Percentiles rank a stretch among this genome's conserved stretches.
phyloP scores from a whole-genome alignment of 1,139 yeast genomes.

The Yamadazyma diospyri region DNA sequence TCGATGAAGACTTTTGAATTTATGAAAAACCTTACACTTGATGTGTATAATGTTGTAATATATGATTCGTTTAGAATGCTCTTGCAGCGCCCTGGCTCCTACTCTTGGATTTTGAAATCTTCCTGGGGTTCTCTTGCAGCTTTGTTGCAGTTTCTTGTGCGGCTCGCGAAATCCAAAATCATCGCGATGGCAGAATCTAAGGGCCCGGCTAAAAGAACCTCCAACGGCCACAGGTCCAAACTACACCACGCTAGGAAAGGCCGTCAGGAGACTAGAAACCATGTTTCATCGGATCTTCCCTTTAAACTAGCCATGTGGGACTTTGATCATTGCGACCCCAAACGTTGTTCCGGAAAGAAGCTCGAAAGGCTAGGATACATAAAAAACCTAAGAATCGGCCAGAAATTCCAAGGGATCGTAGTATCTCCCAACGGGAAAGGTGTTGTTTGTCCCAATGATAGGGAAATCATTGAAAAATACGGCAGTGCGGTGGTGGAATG shows the following conservation, averaged over 20 bases:
- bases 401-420: conserved; percentile 84
- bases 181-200: conserved; percentile 51
- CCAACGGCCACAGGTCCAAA: conserved; percentile 59
- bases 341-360: conserved; percentile 94
- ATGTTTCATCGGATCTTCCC: conserved; percentile 43
- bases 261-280: conserved; percentile 35
- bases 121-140: no score
- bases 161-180: background rate
- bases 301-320: conserved; percentile 89
- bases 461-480: conserved; percentile 64
- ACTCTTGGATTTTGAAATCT: background rate
- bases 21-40: conserved; percentile 1
- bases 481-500: conserved; percentile 99
- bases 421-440: conserved; percentile 91
- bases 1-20: conserved; percentile 47
- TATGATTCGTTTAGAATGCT: conserved; percentile 2
- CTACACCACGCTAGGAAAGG: conserved; percentile 49
- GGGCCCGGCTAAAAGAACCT: conserved; percentile 34
- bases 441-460: conserved; percentile 89
- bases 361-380: conserved; percentile 85
- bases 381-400: conserved; percentile 77
- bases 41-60: conserved; percentile 4
- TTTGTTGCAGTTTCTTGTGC: no score
- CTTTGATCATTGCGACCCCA: conserved; percentile 98
- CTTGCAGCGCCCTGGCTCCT: background rate